Base-by-base conservation (phyloP, 2,329 filamentous ascomycete species). In the Paecilomyces niveus region DNA sequence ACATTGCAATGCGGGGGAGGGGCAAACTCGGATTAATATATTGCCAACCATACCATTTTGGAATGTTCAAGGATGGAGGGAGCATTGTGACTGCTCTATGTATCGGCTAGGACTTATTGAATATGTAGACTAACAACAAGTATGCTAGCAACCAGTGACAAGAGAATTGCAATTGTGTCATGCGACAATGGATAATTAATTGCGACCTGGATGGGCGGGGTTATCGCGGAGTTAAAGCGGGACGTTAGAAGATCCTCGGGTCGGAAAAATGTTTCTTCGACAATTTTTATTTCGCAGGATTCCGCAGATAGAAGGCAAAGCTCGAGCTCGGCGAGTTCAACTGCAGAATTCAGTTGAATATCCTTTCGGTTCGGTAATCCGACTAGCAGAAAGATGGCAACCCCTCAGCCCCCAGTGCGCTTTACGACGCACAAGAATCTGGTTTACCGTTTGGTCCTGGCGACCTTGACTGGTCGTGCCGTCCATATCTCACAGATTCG, bases 401-500 rank as follows among this genome's bases (percentile, higher is more conserved):
- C 74, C 61, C 73, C 77, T 45, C 80, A 80, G 60, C 72, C 77
- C 29, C 80, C 80, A 3, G 67, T 96, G 59, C 86, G 86, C 65
- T 92, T 99, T 73, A 93, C 89, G 55, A 88, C 89, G 67, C 92
- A 96, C 74, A 87, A 88, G 67, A 86, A 89, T 65, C 88, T 99
- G 61, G 82, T 89, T 35, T 87, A 91, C 66, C 90, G 94, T 56
- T 86, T 99, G 52, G 85, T 96, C 52, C 86, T 99, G 57, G 86
- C 94, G 21, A 97, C 94, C 2, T 85, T 99, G 61, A 96, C 92
- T 62, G 94, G 94, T 65, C 86, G 89, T 39, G 87, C 94, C 2
- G 80, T 97, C 58, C 92, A 93, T 76, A 93, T 99, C 72, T 94
- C 93, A 56, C 89, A 94, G 75, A 97, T 99, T 78, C 90, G 94